Evolutionary conservation across 805 yeast species (phyloP).

Genomic region (Candida yuanshanica): DNA sequence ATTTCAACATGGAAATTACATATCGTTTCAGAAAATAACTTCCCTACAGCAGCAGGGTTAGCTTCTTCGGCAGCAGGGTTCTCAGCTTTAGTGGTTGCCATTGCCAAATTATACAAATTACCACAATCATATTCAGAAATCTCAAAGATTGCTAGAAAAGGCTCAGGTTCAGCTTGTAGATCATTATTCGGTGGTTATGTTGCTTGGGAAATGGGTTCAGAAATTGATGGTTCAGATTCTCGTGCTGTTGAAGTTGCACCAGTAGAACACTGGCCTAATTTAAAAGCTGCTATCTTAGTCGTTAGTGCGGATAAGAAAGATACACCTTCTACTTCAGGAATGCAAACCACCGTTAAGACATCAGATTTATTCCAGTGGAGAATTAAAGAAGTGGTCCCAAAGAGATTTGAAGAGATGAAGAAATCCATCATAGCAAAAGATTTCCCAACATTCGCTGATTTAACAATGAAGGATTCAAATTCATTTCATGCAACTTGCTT

Average conservation of each 20-base stretch:
- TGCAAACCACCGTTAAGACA: constrained; percentile 91
- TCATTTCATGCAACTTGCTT: constrained; percentile 98
- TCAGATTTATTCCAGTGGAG: constrained; percentile 83
- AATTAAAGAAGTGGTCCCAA: constrained; percentile 77
- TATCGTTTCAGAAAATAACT: constrained; percentile 90
- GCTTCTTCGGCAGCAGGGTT: constrained; percentile 99
- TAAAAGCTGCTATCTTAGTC: constrained; percentile 88
- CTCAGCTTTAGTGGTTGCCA: constrained; percentile 90
- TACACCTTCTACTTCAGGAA: constrained; percentile 90
- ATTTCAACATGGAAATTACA: constrained; percentile 63
- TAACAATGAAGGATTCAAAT: constrained; percentile 95
- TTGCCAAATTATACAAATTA: constrained; percentile 76
- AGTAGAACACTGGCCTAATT: constrained; percentile 79
- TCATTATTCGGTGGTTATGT: constrained; percentile 96
- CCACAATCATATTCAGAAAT: constrained; percentile 84
- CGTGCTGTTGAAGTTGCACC: constrained; percentile 92
- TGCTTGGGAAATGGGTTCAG: constrained; percentile 96
- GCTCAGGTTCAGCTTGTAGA: constrained; percentile 98
- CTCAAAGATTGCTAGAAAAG: constrained; percentile 93
- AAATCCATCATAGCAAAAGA: constrained; percentile 66
- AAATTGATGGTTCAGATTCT: constrained; percentile 80
- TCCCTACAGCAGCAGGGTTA: constrained; percentile 98
- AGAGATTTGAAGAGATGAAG: constrained; percentile 78
- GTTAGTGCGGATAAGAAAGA: constrained; percentile 93
- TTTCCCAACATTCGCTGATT: constrained; percentile 75